These are phyloP conservation scores for Trypanosoma cruzi DNA, from an alignment of 208 protist species.

Conservation along the genomic window DNA sequence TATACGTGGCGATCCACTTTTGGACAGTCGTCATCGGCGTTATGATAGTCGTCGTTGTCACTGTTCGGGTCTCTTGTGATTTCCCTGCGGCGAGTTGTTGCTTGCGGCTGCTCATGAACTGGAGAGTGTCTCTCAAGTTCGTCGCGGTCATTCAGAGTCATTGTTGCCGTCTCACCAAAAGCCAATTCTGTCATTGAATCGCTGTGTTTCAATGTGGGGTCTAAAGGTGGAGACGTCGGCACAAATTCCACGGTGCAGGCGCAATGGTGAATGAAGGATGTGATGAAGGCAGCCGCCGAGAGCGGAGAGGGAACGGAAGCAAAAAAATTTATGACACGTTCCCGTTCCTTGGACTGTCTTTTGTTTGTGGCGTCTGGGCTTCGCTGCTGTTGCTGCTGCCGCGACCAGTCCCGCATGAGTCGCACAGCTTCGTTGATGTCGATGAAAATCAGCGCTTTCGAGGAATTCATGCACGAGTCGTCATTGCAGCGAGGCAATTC, in stretches of 20 bases:
- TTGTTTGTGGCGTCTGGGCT: neutral
- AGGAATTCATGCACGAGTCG: neutral
- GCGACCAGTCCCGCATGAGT: conserved; percentile 19
- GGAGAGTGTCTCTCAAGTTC: neutral
- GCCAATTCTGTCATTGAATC: neutral
- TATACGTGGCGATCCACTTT: conserved; percentile 23
- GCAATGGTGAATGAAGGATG: conserved; percentile 10
- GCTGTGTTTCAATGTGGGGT: neutral
- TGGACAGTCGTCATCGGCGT: conserved; percentile 19
- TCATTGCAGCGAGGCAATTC: neutral
- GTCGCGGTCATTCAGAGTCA: neutral
- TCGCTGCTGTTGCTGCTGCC: neutral
- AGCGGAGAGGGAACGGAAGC: neutral
- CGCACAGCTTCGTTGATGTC: conserved; percentile 25
- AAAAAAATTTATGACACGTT: conserved; percentile 13
- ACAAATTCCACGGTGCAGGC: neutral
- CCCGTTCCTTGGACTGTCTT: neutral
- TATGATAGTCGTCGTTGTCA: conserved; percentile 3
- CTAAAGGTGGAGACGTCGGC: neutral
- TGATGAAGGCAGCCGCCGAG: conserved; percentile 4
- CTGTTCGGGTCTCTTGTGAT: too few species aligned
- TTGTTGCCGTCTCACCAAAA: neutral
- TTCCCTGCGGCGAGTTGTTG: too few species aligned
- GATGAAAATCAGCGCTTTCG: conserved; percentile 21
- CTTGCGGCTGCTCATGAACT: neutral